Evolutionary conservation across 306 rosid genomes (phyloP).

Genomic region (Sindora glabra): DNA sequence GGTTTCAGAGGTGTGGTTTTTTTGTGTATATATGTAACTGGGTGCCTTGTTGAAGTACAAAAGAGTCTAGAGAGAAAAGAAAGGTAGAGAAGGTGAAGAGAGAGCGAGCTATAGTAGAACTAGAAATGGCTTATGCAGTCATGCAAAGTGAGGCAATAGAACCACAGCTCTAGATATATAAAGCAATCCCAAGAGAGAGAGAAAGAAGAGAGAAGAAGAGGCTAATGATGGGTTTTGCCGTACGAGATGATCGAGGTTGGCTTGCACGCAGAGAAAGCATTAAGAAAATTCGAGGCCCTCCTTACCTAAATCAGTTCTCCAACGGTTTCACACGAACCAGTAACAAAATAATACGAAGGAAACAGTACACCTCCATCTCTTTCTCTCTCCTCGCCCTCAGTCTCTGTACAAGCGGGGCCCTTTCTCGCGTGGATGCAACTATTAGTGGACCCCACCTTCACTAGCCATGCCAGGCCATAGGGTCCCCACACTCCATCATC

Average conservation of each 20-base stretch:
- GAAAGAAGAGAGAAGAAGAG: neutral
- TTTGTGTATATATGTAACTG: neutral
- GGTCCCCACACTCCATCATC: constrained; percentile 32
- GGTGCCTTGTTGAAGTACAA: neutral
- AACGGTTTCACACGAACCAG: constrained; percentile 45
- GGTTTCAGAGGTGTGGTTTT: neutral
- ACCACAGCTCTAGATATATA: constrained; percentile 34
- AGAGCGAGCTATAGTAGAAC: too few species aligned
- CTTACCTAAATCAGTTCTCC: constrained; percentile 17
- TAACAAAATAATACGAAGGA: too few species aligned
- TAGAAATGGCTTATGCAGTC: constrained; percentile 11
- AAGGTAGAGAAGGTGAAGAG: neutral
- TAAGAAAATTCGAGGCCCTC: constrained; percentile 32
- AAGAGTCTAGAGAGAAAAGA: neutral
- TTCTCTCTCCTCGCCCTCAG: neutral
- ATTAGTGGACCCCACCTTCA: constrained; percentile 33
- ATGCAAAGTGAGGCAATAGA: constrained; percentile 54
- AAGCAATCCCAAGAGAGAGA: constrained; percentile 28
- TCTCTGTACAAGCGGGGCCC: constrained; percentile 35
- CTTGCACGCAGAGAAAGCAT: constrained; percentile 65
- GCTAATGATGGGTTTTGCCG: constrained; percentile 33
- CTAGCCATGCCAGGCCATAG: neutral
- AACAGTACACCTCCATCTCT: neutral
- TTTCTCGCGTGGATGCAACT: constrained; percentile 64
- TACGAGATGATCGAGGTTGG: constrained; percentile 42